These are phyloP conservation scores for Fraxinus sp. DNA, from an alignment of 305 asterid species.

Conservation along the genomic window DNA sequence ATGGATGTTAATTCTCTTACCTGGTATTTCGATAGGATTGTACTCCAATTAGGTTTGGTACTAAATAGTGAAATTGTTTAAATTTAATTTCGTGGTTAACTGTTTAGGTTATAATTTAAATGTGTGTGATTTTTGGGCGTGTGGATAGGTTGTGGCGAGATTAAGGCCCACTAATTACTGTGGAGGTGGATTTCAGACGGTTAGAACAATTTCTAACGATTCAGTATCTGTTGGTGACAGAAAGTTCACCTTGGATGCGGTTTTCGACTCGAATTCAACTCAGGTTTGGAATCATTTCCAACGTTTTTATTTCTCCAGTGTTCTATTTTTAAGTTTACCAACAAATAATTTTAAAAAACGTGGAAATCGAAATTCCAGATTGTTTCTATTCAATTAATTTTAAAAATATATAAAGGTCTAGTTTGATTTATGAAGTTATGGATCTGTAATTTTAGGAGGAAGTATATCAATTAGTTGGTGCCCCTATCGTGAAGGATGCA, in stretches of 20 bases:
- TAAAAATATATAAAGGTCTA: neutral
- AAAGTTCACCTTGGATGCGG: conserved; percentile 64
- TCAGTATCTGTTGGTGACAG: conserved; percentile 58
- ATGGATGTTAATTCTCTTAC: neutral
- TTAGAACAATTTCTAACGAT: conserved; percentile 56
- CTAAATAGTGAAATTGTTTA: neutral
- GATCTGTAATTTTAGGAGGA: conserved; percentile 55
- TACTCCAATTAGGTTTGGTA: neutral
- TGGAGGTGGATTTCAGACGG: conserved; percentile 43
- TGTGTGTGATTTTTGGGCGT: conserved; percentile 3
- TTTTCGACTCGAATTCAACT: conserved; percentile 63
- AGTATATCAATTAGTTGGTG: conserved; percentile 69
- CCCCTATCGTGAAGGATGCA: conserved; percentile 81
- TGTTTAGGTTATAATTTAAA: neutral
- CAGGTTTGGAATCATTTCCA: conserved; percentile 51
- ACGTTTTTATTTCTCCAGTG: neutral
- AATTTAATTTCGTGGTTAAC: neutral
- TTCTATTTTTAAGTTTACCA: neutral
- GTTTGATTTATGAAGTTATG: conserved; percentile 15
- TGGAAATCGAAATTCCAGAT: neutral
- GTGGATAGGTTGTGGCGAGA: conserved; percentile 70
- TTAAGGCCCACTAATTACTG: conserved; percentile 56
- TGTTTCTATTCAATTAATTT: neutral
- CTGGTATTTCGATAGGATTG: neutral
- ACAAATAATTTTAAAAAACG: neutral